phyloP scores from a whole-genome alignment of 139 green algal genomes.

The Picochlorum sp. region DNA sequence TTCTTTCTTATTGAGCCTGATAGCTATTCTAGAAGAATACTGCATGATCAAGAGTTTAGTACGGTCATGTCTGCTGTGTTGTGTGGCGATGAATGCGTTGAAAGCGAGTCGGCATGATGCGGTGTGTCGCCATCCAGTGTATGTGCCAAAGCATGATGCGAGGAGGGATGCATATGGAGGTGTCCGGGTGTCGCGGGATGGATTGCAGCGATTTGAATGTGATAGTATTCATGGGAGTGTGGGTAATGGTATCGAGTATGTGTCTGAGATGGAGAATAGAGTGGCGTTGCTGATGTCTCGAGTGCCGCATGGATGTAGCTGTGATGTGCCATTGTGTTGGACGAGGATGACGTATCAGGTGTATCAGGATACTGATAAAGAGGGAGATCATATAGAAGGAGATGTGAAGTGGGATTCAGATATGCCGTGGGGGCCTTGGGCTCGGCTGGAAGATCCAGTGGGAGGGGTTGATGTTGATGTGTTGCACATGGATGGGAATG shows the following conservation, averaged over 20 bases:
- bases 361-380: constrained; percentile 12
- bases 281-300: too few species aligned
- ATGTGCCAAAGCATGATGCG: constrained; percentile 68
- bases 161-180: constrained; percentile 62
- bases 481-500: constrained; percentile 5
- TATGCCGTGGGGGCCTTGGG: constrained; percentile 57
- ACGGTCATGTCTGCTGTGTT: constrained; percentile 45
- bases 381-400: neutral
- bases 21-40: constrained; percentile 55
- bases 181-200: constrained; percentile 11
- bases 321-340: neutral
- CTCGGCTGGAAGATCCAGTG: constrained; percentile 38
- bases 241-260: neutral
- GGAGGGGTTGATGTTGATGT: neutral
- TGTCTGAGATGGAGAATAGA: too few species aligned
- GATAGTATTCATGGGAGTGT: neutral
- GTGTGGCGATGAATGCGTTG: constrained; percentile 35
- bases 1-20: constrained; percentile 57
- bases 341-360: constrained; percentile 7
- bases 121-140: constrained; percentile 11
- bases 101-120: constrained; percentile 22
- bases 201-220: neutral
- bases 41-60: constrained; percentile 50
- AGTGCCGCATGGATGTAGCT: too few species aligned
- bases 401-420: constrained; percentile 43